Conservation (phyloP, 1,284 basidiomycete genomes). For the Ustilago shanxiensis region DNA sequence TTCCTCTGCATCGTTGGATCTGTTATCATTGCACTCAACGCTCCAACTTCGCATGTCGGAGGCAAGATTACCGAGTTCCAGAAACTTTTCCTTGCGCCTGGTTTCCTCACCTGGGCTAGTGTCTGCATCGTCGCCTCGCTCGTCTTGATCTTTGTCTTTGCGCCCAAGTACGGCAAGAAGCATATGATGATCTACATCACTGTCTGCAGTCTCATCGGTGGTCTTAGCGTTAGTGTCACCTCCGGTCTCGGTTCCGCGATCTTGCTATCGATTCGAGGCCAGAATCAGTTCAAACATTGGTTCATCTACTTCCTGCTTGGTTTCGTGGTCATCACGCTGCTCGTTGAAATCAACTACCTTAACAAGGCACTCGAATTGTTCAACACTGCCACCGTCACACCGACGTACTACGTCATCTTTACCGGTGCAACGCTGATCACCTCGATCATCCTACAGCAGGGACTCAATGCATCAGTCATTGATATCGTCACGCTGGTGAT, state of each 20-base stretch:
- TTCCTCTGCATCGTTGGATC: conserved; percentile 88
- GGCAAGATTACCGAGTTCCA: conserved; percentile 85
- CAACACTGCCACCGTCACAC: conserved; percentile 84
- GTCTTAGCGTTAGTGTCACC: conserved; percentile 94
- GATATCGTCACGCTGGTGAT: conserved; percentile 82
- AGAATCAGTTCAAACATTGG: conserved; percentile 81
- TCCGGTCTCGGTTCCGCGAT: conserved; percentile 93
- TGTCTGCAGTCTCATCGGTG: conserved; percentile 91
- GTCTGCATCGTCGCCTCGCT: conserved; percentile 59
- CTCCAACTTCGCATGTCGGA: conserved; percentile 83
- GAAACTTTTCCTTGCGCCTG: conserved; percentile 84
- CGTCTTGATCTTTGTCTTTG: conserved; percentile 77
- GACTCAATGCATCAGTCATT: conserved; percentile 79
- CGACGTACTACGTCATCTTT: conserved; percentile 86
- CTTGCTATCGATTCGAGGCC: conserved; percentile 84
- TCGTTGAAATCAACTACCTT: conserved; percentile 93
- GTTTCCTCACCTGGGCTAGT: conserved; percentile 84
- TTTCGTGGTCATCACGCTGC: conserved; percentile 85
- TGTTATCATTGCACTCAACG: conserved; percentile 77
- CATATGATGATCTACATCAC: conserved; percentile 90
- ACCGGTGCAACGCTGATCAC: conserved; percentile 80
- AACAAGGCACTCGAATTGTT: conserved; percentile 96
- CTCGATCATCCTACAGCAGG: conserved; percentile 83
- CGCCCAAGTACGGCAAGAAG: conserved; percentile 88
- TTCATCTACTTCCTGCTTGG: conserved; percentile 75